Base-by-base conservation (phyloP, 352 stramenopile genomes). In the Pythium sukuiense region DNA sequence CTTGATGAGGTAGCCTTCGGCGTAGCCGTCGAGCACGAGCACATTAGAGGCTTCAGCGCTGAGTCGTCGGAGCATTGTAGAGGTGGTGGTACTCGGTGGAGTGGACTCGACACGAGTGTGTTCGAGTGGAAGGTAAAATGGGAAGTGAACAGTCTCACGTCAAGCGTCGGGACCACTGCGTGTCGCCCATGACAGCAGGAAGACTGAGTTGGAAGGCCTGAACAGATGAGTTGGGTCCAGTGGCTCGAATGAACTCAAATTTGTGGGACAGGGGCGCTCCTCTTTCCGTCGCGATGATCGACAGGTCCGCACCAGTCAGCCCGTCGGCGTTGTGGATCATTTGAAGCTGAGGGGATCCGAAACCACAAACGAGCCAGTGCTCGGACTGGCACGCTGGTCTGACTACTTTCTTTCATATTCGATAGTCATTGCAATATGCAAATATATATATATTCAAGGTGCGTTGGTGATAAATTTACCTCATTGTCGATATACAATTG, bases 1-100 rank as follows among this genome's bases (percentile, higher is more conserved):
- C 66, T 93, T 93, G 6, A 74, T 35, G 32, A 93, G 70, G 61
- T 80, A 91, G 55, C 85, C 85, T 62, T 89, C 82, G 27, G 80
- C 80, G 68, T 88, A 86, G 62, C 80, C 81, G 55, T 88, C 76
- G 20, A 89, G 78, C 13, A 79, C 69, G 43, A 88, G 55, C 6
- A 90, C 80, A 48, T 67, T 70, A 26, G 45, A 52, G 45, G 45
- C 45, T 52, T 52, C 45, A 30, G 45, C 45, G 45, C n/a, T 52
- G 2, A 52, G 45, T 29, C 45, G 45, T 16, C 45, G 45, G n/a
- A 52, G 45, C 45, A 52, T 52, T 32, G n/a, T 52, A 18, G 45
- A 52, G 20, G 13, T 20, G n/a, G 20, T 13, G 20, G 45, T 52
- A 52, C 45, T 52, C 45, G 11, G 20, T 52, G 9, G 45, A 52